Evolutionary conservation across 2,329 filamentous ascomycete genomes (phyloP).

Genomic region (Neonectria ditissima): DNA sequence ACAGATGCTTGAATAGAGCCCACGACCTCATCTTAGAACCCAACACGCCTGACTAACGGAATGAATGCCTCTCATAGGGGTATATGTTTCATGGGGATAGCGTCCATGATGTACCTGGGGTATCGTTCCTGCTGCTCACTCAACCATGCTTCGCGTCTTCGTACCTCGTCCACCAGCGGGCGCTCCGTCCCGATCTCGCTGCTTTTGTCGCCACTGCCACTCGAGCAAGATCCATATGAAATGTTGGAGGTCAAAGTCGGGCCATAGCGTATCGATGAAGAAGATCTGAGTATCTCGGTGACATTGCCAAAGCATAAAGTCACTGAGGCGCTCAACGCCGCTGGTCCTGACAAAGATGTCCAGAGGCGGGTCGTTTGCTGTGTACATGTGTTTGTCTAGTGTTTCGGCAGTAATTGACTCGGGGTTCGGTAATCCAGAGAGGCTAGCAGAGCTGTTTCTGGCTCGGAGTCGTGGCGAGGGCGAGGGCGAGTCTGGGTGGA

Average conservation of each 20-base stretch:
- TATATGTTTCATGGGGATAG: slow-evolving; percentile 11
- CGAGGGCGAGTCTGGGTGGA: slow-evolving; percentile 66
- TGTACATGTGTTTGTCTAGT: slow-evolving; percentile 88
- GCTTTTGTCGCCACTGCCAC: slow-evolving; percentile 80
- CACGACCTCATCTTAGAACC: neutral
- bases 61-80: slow-evolving; percentile 21
- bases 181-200: slow-evolving; percentile 64
- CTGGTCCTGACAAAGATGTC: slow-evolving; percentile 94
- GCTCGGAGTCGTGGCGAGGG: slow-evolving; percentile 53
- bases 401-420: slow-evolving; percentile 89
- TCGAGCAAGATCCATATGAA: slow-evolving; percentile 93
- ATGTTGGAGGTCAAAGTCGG: slow-evolving; percentile 93
- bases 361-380: slow-evolving; percentile 83
- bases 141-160: slow-evolving; percentile 41
- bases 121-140: slow-evolving; percentile 37
- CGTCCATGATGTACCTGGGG: slow-evolving; percentile 30
- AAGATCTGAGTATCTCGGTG: slow-evolving; percentile 93
- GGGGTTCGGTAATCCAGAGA: slow-evolving; percentile 72
- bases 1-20: neutral
- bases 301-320: slow-evolving; percentile 99
- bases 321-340: slow-evolving; percentile 90
- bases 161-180: slow-evolving; percentile 49
- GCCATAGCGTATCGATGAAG: slow-evolving; percentile 93
- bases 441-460: slow-evolving; percentile 49
- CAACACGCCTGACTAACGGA: slow-evolving; percentile 19